A percentile compares a stretch with the other conserved stretches of the same genome.
Evolutionary conservation across 495 filamentous ascomycete genomes (phyloP).

Genomic region (Amniculicola lignicola): DNA sequence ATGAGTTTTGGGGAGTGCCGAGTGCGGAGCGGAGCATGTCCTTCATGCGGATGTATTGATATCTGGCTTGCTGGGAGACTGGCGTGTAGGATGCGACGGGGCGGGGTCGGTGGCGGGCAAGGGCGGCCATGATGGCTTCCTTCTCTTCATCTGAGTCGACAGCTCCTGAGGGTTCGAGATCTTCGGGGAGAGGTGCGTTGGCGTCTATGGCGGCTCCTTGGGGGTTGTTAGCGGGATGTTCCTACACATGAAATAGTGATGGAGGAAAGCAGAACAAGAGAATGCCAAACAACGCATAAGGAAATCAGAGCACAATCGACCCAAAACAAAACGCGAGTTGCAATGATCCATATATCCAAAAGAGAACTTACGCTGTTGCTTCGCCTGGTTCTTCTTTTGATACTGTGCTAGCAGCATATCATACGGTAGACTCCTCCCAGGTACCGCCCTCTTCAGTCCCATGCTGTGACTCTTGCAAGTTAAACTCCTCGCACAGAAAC

Average conservation of each 20-base stretch:
- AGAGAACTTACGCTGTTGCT: slow-evolving; percentile 78
- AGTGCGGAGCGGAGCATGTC: slow-evolving; percentile 82
- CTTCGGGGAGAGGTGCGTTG: slow-evolving; percentile 86
- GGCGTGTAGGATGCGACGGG: slow-evolving; percentile 67
- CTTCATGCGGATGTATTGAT: slow-evolving; percentile 79
- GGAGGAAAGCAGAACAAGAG: not conserved
- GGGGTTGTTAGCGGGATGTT: slow-evolving; percentile 6
- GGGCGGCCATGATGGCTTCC: slow-evolving; percentile 78
- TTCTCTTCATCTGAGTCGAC: slow-evolving; percentile 94
- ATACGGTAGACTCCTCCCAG: slow-evolving; percentile 87
- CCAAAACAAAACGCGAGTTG: not conserved
- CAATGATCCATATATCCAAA: not conserved
- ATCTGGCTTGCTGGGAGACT: slow-evolving; percentile 66
- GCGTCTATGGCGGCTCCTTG: slow-evolving; percentile 88
- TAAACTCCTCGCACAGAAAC: slow-evolving; percentile 82
- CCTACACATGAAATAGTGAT: not conserved
- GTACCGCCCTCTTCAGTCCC: slow-evolving; percentile 90
- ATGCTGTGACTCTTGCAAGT: slow-evolving; percentile 97
- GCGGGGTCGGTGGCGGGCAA: slow-evolving; percentile 69
- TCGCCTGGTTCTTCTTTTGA: slow-evolving; percentile 98
- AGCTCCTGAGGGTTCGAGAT: slow-evolving; percentile 65
- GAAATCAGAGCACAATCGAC: not conserved
- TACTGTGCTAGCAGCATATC: slow-evolving; percentile 91
- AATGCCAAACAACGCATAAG: not conserved
- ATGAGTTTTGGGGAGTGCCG: slow-evolving; percentile 34